Evolutionary conservation across 371 early-diverging fungal genomes (phyloP).

Genomic region (Mucor plumbeus): DNA sequence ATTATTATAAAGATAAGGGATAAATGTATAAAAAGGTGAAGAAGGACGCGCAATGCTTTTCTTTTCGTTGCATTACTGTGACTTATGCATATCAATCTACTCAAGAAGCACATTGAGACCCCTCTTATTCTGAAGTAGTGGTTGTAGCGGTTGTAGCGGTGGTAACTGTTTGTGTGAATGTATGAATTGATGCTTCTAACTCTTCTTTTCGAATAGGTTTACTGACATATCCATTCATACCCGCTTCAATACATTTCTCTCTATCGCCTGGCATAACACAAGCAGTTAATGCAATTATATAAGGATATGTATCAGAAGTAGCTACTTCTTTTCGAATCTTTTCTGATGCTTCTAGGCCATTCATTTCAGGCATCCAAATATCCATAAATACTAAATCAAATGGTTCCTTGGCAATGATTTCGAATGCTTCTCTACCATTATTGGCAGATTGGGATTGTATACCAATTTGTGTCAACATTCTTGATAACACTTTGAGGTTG

Average conservation of each 20-base stretch:
- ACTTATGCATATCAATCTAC: neutral
- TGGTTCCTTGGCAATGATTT: constrained; percentile 31
- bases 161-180: constrained; percentile 24
- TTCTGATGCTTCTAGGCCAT: constrained; percentile 51
- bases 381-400: constrained; percentile 60
- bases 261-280: constrained; percentile 62
- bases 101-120: no score
- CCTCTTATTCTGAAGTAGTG: no score
- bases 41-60: constrained; percentile 22
- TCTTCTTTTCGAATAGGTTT: constrained; percentile 57
- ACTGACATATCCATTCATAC: constrained; percentile 45
- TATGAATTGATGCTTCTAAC: constrained; percentile 37
- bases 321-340: constrained; percentile 48
- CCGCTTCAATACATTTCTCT: constrained; percentile 55
- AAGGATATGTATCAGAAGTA: constrained; percentile 35
- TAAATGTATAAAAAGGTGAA: neutral
- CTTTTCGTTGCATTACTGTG: neutral
- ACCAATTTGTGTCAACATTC: constrained; percentile 40
- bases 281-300: constrained; percentile 61
- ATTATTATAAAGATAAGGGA: neutral
- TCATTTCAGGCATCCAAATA: constrained; percentile 65
- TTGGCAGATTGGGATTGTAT: constrained; percentile 31
- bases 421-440: constrained; percentile 53
- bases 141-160: no score
- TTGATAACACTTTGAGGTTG: constrained; percentile 53